Conservation (phyloP, 1,139 yeast genomes). For the Pneumocystis wakefieldiae region DNA sequence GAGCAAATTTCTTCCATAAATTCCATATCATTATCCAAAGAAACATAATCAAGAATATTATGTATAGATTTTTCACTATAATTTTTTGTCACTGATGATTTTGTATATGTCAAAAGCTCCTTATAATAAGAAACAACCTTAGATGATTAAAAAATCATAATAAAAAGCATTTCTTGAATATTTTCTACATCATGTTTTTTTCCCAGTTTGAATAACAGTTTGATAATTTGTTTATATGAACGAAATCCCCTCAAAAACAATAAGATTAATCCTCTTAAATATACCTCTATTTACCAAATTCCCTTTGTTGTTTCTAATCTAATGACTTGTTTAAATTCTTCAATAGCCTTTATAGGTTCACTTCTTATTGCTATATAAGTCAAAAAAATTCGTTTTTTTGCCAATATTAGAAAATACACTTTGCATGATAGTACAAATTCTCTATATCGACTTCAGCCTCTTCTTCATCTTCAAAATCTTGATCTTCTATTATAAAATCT, state of each 20-base stretch:
- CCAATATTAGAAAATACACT: slow-evolving; percentile 17
- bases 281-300: slow-evolving; percentile 15
- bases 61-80: slow-evolving; percentile 52
- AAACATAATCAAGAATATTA: slow-evolving; percentile 38
- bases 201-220: slow-evolving; percentile 32
- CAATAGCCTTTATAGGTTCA: slow-evolving; percentile 37
- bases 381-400: not conserved
- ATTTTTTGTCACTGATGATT: slow-evolving; percentile 24
- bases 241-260: slow-evolving; percentile 32
- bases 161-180: not conserved
- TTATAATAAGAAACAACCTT: slow-evolving; percentile 25
- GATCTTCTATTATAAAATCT: slow-evolving; percentile 21
- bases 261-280: not conserved
- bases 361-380: slow-evolving; percentile 34
- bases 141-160: slow-evolving; percentile 4
- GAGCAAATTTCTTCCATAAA: slow-evolving; percentile 22
- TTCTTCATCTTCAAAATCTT: slow-evolving; percentile 46
- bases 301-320: slow-evolving; percentile 24
- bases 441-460: slow-evolving; percentile 28
- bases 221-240: slow-evolving; percentile 50
- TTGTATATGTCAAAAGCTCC: slow-evolving; percentile 23
- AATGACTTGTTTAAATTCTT: slow-evolving; percentile 29
- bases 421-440: slow-evolving; percentile 46
- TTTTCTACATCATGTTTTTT: slow-evolving; percentile 18
- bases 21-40: slow-evolving; percentile 17